phyloP scores from a whole-genome alignment of 768 basidiomycete genomes.

The Podaxis rugospora region DNA sequence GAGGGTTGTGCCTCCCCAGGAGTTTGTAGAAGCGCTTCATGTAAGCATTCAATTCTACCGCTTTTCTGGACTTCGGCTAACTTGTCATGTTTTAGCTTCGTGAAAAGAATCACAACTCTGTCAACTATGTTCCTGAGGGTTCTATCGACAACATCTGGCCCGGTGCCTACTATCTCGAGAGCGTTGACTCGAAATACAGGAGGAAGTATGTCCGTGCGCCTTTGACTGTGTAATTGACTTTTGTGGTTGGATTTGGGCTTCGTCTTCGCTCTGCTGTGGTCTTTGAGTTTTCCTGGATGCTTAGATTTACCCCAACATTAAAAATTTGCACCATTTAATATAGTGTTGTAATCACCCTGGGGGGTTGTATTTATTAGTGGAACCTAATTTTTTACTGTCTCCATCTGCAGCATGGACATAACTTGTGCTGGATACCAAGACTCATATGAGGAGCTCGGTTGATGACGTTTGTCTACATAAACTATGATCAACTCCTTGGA shows the following conservation, averaged over 20 bases:
- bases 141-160: constrained; percentile 91
- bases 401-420: neutral
- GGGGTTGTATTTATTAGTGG: constrained; percentile 12
- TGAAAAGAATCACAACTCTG: constrained; percentile 94
- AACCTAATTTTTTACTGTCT: neutral
- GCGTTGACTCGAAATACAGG: constrained; percentile 87
- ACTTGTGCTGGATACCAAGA: neutral
- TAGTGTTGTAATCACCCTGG: constrained; percentile 7
- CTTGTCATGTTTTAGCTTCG: constrained; percentile 51
- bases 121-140: constrained; percentile 79
- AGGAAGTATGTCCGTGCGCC: constrained; percentile 72
- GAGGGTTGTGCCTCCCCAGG: constrained; percentile 89
- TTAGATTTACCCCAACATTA: constrained; percentile 6
- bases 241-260: neutral
- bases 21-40: constrained; percentile 81
- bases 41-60: constrained; percentile 35
- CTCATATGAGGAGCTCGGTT: neutral
- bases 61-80: constrained; percentile 1
- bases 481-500: constrained; percentile 4
- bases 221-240: constrained; percentile 25
- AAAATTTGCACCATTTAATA: constrained; percentile 9
- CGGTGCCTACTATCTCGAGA: constrained; percentile 88
- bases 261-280: neutral
- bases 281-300: constrained; percentile 5
- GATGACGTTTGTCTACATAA: neutral